Percentiles rank a stretch among this genome's conserved stretches.
Evolutionary conservation across 108 stramenopile genomes (phyloP).

Genomic region (Cyclotella sp.): DNA sequence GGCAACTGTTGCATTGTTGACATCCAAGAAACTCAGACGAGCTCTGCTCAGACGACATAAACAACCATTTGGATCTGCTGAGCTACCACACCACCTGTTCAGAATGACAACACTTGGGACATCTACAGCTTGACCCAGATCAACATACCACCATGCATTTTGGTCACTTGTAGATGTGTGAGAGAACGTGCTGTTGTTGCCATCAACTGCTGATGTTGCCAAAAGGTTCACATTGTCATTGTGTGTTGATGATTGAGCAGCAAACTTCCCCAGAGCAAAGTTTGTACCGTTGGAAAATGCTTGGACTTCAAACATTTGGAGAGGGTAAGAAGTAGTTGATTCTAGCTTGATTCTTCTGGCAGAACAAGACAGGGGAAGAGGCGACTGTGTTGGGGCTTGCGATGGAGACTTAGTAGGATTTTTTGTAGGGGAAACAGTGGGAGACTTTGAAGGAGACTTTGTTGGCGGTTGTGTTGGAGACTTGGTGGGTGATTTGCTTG

Average conservation of each 20-base stretch:
- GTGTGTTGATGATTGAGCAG: not conserved
- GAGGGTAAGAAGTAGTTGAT: not conserved
- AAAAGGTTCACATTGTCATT: not conserved
- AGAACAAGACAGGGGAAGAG: not conserved
- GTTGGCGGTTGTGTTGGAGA: too few relatives aligned
- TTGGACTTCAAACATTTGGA: constrained; percentile 6
- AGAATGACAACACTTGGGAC: not conserved
- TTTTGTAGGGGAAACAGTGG: not conserved
- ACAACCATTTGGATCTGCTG: not conserved
- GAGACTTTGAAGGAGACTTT: too few relatives aligned
- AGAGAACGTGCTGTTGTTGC: not conserved
- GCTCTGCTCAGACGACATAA: not conserved
- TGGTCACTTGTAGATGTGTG: not conserved
- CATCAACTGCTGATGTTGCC: not conserved
- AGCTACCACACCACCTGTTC: not conserved
- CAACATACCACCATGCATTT: not conserved
- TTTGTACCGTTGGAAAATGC: constrained; percentile 2
- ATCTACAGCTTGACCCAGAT: not conserved
- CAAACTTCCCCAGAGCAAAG: not conserved
- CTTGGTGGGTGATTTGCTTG: not conserved
- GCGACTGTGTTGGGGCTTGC: not conserved
- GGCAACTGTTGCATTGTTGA: not conserved
- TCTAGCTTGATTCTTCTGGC: constrained; percentile 2
- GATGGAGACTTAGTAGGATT: not conserved
- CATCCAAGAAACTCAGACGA: not conserved